Percentiles rank a stretch among this genome's conserved stretches.
Evolutionary conservation across 108 stramenopile genomes (phyloP).

Genomic region (Schizochytrium sp.): DNA sequence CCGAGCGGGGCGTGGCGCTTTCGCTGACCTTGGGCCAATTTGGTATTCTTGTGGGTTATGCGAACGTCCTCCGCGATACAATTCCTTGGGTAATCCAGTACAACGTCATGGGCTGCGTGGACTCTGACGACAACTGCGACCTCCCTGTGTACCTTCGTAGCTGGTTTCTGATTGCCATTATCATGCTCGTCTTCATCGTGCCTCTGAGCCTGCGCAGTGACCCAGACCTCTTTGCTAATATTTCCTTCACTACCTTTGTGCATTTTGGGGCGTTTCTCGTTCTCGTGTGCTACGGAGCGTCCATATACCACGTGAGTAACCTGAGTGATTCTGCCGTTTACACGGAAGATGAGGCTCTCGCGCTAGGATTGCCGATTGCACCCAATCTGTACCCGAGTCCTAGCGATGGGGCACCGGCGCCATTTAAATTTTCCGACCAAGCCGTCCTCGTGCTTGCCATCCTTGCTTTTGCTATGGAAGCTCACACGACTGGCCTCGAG

Average conservation of each 20-base stretch:
- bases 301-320: not conserved
- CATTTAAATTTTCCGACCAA: not conserved
- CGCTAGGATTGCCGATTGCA: not conserved
- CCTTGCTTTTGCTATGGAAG: not conserved
- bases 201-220: not conserved
- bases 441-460: not conserved
- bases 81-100: not conserved
- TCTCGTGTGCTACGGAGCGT: not conserved
- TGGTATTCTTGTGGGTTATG: not conserved
- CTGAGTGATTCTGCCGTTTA: not conserved
- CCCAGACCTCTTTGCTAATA: not conserved
- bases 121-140: not conserved
- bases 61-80: not conserved
- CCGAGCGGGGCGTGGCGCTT: not conserved
- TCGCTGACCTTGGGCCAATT: not conserved
- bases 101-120: not conserved
- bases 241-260: not conserved
- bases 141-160: not conserved
- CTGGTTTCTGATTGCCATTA: not conserved
- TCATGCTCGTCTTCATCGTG: not conserved
- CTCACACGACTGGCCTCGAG: not conserved
- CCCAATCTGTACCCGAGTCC: not conserved
- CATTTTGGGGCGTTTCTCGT: not conserved
- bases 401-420: not conserved
- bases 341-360: not conserved